Percentiles rank a stretch among this genome's conserved stretches.
Evolutionary conservation across 352 stramenopile genomes (phyloP).

Genomic region (Globisporangium iwayamae): DNA sequence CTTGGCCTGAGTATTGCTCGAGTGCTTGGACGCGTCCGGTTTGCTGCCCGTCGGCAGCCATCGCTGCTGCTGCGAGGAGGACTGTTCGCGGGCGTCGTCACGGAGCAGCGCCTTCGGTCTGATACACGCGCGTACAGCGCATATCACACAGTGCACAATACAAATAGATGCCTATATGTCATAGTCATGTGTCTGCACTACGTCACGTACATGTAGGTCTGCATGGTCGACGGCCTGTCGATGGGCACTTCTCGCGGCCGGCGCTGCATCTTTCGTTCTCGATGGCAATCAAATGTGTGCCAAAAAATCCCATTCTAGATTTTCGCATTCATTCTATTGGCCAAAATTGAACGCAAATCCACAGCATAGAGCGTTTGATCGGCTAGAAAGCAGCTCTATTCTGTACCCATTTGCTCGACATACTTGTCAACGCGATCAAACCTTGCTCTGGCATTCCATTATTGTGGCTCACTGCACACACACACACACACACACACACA

Average conservation of each 20-base stretch:
- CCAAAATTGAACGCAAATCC: not conserved
- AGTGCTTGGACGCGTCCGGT: slow-evolving; percentile 56
- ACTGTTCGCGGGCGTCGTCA: slow-evolving; percentile 21
- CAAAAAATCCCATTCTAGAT: not conserved
- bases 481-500: too few relatives aligned
- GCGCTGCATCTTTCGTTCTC: slow-evolving; percentile 12
- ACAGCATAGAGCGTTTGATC: not conserved
- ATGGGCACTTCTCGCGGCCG: slow-evolving; percentile 54
- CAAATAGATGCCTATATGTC: not conserved
- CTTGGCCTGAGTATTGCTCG: slow-evolving; percentile 21
- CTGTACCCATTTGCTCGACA: too few relatives aligned
- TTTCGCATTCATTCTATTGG: not conserved
- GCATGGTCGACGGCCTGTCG: slow-evolving; percentile 46
- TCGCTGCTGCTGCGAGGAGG: slow-evolving; percentile 4
- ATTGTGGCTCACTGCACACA: too few relatives aligned
- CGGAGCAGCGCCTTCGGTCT: slow-evolving; percentile 30
- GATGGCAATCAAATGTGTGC: not conserved
- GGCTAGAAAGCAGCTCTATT: not conserved
- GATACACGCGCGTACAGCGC: slow-evolving; percentile 8
- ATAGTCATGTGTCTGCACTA: too few relatives aligned
- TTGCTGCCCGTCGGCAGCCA: slow-evolving; percentile 55
- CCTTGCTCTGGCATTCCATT: too few relatives aligned
- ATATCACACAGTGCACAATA: not conserved
- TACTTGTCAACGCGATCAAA: too few relatives aligned
- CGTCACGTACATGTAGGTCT: slow-evolving; percentile 44